phyloP scores from a whole-genome alignment of 768 basidiomycete species.

The Leccinum variicolor region DNA sequence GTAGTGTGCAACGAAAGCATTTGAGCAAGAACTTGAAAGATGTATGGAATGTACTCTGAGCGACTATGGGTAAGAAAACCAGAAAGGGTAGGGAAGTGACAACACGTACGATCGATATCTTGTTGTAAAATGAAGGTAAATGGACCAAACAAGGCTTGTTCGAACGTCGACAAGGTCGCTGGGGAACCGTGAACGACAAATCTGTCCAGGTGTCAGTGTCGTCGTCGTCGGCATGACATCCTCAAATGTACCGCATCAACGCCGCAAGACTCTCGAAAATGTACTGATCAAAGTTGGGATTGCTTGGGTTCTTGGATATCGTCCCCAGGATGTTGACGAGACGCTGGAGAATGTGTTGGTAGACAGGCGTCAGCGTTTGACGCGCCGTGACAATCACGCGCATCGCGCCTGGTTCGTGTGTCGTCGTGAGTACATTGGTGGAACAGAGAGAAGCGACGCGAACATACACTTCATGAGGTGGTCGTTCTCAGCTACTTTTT shows the following conservation, averaged over 20 bases:
- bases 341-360: slow-evolving; percentile 61
- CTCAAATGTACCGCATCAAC: slow-evolving; percentile 65
- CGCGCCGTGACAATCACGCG: slow-evolving; percentile 89
- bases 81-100: not conserved
- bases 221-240: not conserved
- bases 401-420: slow-evolving; percentile 71
- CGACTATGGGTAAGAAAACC: not conserved
- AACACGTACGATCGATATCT: slow-evolving; percentile 81
- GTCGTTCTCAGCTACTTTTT: slow-evolving; percentile 96
- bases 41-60: slow-evolving; percentile 90
- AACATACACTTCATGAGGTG: slow-evolving; percentile 93
- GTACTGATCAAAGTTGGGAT: slow-evolving; percentile 97
- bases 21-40: slow-evolving; percentile 94
- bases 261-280: slow-evolving; percentile 97
- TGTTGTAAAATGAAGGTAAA: slow-evolving; percentile 87
- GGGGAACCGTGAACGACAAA: slow-evolving; percentile 77
- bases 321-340: slow-evolving; percentile 82
- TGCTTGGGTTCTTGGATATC: slow-evolving; percentile 94
- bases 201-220: slow-evolving; percentile 35
- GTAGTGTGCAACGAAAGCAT: slow-evolving; percentile 80
- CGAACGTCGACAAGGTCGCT: slow-evolving; percentile 68
- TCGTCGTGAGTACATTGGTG: not conserved
- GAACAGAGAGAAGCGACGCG: not conserved
- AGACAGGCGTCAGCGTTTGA: slow-evolving; percentile 66
- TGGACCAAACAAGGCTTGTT: slow-evolving; percentile 77